A percentile compares a stretch with the other conserved stretches of the same genome.
phyloP scores from a whole-genome alignment of 2,329 filamentous ascomycete genomes.

The Alternaria sp. region DNA sequence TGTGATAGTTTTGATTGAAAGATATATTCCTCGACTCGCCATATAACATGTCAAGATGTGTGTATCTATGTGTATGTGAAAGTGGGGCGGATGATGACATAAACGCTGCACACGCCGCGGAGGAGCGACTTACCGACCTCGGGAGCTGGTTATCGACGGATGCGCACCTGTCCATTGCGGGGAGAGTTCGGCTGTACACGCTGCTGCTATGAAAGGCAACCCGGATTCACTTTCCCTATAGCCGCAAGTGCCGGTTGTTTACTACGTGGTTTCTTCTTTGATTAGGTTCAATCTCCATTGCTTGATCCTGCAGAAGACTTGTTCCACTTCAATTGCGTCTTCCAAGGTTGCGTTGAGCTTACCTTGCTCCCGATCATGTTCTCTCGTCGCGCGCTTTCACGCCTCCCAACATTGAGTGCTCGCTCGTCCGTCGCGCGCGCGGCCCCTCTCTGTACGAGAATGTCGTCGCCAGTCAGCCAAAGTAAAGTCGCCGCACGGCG shows the following conservation, averaged over 20 bases:
- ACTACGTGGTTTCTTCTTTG: slow-evolving; percentile 5
- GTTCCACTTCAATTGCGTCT: background rate
- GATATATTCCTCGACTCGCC: background rate
- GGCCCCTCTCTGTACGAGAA: slow-evolving; percentile 47
- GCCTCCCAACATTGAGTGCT: slow-evolving; percentile 50
- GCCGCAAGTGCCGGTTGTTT: slow-evolving; percentile 8
- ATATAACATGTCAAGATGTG: background rate
- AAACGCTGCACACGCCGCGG: background rate
- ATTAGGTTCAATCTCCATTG: background rate
- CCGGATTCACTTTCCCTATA: slow-evolving; percentile 24
- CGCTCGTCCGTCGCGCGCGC: slow-evolving; percentile 46
- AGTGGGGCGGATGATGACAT: background rate
- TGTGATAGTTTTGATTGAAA: background rate
- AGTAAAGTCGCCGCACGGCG: slow-evolving; percentile 52
- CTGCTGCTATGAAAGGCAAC: slow-evolving; percentile 5
- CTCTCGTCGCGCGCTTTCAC: slow-evolving; percentile 53
- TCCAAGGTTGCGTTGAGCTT: slow-evolving; percentile 7
- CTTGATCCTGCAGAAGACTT: background rate
- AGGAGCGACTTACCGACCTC: slow-evolving; percentile 11
- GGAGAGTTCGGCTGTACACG: background rate
- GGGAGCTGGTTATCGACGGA: background rate
- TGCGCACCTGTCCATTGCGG: background rate
- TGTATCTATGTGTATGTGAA: background rate
- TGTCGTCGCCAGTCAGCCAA: slow-evolving; percentile 46
- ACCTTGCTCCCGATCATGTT: slow-evolving; percentile 47